phyloP scores from a whole-genome alignment of 2,329 filamentous ascomycete genomes.

The Fusarium clavum region DNA sequence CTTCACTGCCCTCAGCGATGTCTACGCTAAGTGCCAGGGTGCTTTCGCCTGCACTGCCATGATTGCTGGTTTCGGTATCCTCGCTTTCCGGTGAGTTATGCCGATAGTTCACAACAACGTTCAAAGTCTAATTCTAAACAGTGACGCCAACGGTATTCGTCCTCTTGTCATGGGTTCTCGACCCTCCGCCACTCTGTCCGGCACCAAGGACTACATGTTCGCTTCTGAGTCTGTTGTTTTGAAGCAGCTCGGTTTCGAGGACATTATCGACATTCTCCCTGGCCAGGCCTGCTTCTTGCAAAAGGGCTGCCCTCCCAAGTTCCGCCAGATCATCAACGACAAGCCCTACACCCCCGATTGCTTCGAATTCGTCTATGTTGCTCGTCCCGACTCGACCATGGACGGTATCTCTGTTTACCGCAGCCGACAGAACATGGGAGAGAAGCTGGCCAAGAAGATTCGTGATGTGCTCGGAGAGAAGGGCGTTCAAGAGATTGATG shows the following conservation, averaged over 20 bases:
- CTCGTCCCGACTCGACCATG: conserved; percentile 82
- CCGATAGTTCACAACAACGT: conserved; percentile 61
- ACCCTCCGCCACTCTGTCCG: conserved; percentile 69
- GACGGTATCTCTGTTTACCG: conserved; percentile 90
- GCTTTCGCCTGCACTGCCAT: conserved; percentile 85
- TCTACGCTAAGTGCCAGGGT: conserved; percentile 79
- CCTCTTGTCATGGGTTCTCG: conserved; percentile 83
- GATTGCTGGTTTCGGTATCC: conserved; percentile 83
- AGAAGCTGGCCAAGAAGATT: conserved; percentile 80
- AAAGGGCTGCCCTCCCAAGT: conserved; percentile 79
- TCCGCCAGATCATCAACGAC: conserved; percentile 77
- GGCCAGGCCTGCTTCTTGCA: conserved; percentile 88
- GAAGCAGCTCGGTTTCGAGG: conserved; percentile 80
- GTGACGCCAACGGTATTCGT: conserved; percentile 73
- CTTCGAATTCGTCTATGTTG: conserved; percentile 75
- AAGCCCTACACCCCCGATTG: conserved; percentile 79
- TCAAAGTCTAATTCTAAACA: conserved; percentile 56
- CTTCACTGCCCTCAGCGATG: conserved; percentile 76
- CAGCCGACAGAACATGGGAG: conserved; percentile 87
- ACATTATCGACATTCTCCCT: conserved; percentile 82
- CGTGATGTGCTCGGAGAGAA: conserved; percentile 74
- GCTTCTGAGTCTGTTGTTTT: conserved; percentile 90
- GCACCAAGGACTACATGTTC: conserved; percentile 86
- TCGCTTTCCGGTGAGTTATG: conserved; percentile 73
- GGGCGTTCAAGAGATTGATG: conserved; percentile 80